Evolutionary conservation across 805 yeast genomes (phyloP).

Genomic region (Metschnikowia matae): DNA sequence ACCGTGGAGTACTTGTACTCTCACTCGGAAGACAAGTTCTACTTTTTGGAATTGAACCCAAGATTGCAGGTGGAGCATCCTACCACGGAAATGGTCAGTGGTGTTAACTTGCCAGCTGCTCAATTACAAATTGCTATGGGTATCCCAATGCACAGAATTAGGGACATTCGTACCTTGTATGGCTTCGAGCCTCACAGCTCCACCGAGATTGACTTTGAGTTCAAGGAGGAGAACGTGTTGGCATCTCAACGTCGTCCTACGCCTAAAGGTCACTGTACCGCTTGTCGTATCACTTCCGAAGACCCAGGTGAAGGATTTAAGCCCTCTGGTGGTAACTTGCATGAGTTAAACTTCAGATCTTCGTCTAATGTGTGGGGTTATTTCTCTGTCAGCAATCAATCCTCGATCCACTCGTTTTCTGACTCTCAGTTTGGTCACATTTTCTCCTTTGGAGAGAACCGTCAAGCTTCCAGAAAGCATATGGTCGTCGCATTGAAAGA

Average conservation of each 20-base stretch:
- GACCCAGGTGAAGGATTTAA: slow-evolving; percentile 99
- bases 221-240: slow-evolving; percentile 65
- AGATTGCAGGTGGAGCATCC: slow-evolving; percentile 99
- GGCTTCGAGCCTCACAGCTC: slow-evolving; percentile 95
- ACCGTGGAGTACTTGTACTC: slow-evolving; percentile 97
- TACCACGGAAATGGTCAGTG: slow-evolving; percentile 98
- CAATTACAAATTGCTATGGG: slow-evolving; percentile 99
- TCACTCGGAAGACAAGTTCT: slow-evolving; percentile 89
- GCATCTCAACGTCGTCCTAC: slow-evolving; percentile 84
- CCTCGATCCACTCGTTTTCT: slow-evolving; percentile 95
- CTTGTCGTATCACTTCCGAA: slow-evolving; percentile 98
- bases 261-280: slow-evolving; percentile 98
- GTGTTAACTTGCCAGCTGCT: slow-evolving; percentile 97
- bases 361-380: slow-evolving; percentile 99
- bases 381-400: slow-evolving; percentile 93
- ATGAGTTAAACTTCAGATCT: slow-evolving; percentile 94
- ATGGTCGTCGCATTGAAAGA: slow-evolving; percentile 99
- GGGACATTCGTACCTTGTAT: slow-evolving; percentile 86
- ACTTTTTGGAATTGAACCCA: slow-evolving; percentile 95
- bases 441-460: slow-evolving; percentile 97
- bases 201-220: slow-evolving; percentile 87
- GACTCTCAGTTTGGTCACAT: slow-evolving; percentile 99
- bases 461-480: slow-evolving; percentile 96
- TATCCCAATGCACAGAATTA: slow-evolving; percentile 90
- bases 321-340: slow-evolving; percentile 96